Evolutionary conservation across 352 stramenopile species (phyloP), one percentile per base, ranked within the genome.

Genomic region (Aphanomyces invadans): DNA sequence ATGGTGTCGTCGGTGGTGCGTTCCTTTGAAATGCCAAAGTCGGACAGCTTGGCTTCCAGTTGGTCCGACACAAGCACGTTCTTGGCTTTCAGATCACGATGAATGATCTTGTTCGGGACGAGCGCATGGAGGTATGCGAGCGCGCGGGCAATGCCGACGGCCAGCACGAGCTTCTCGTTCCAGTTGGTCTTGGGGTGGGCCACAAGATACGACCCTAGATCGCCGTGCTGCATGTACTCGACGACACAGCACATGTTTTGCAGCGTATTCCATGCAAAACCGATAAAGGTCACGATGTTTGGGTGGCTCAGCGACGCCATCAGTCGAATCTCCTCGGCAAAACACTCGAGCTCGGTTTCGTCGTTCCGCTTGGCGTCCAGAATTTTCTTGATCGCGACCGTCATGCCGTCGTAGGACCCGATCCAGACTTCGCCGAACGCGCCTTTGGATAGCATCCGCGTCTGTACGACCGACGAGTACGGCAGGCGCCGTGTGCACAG

Each of bases 301-400:
- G 87, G 83, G 61, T 95, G 85, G 31, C 90, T 74, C 39, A 94
- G 73, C 33, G 86, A 69, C 0, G 83, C 88, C 0, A 88, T 81
- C 61, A 95, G 79, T 3, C 85, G 75, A 38, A 95, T 87, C 70
- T 95, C 87, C 62, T 92, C 83, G 0, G 77, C 75, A 55, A 95
- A 95, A 57, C 81, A 77, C 70, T 92, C 83, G 36, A 90, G 76
- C 69, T 92, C 83, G 57, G 83, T 87, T 71, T 84, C 80, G 66
- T 90, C 81, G 70, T 90, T 87, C 39, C 81, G 82, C 70, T 89
- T 90, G 66, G 90, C 80, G 52, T 83, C 82, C 54, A 92, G 45
- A 26, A 93, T 88, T 5, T 84, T 76, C 71, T 92, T 92, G 70
- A 92, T 83, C 3, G 84, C 84, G 17, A 92, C 81, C 61, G 88